Evolutionary conservation across 2,329 filamentous ascomycete genomes (phyloP).

Genomic region (Penicillium decumbens): DNA sequence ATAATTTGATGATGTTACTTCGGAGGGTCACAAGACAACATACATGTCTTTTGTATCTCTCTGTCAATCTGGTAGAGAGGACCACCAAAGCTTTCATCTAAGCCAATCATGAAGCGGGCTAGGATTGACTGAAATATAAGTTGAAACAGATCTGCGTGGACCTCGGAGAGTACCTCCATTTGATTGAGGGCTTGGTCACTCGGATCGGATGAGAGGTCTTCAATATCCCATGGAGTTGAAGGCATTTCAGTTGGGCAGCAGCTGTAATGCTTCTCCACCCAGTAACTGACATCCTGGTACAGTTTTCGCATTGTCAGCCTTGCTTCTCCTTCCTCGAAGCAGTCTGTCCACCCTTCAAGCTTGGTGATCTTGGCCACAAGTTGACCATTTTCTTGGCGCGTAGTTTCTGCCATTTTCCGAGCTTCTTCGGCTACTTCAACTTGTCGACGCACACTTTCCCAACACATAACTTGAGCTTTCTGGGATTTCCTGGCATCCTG

Average conservation of each 20-base stretch:
- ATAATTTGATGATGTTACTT: background rate
- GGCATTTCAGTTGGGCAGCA: background rate
- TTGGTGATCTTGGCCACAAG: background rate
- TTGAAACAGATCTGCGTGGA: slow-evolving; percentile 1
- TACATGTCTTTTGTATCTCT: slow-evolving; percentile 9
- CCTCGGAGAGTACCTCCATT: background rate
- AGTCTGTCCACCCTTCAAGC: slow-evolving; percentile 4
- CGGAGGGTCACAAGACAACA: background rate
- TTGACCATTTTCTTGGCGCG: slow-evolving; percentile 1
- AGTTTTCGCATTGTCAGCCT: slow-evolving; percentile 9
- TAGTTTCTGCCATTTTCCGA: background rate
- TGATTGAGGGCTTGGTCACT: background rate
- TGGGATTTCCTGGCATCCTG: background rate
- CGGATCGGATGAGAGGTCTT: background rate
- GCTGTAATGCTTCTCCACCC: slow-evolving; percentile 12
- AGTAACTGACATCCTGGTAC: slow-evolving; percentile 8
- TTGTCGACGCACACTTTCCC: slow-evolving; percentile 7
- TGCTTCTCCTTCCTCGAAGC: slow-evolving; percentile 13
- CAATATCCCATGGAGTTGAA: background rate
- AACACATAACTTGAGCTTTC: background rate
- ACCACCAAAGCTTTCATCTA: background rate
- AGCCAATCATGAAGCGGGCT: slow-evolving; percentile 3
- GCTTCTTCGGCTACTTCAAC: slow-evolving; percentile 2
- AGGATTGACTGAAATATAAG: slow-evolving; percentile 1
- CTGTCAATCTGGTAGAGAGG: slow-evolving; percentile 2